phyloP scores from a whole-genome alignment of 805 yeast genomes.

The Nakazawaea ambrosiae region DNA sequence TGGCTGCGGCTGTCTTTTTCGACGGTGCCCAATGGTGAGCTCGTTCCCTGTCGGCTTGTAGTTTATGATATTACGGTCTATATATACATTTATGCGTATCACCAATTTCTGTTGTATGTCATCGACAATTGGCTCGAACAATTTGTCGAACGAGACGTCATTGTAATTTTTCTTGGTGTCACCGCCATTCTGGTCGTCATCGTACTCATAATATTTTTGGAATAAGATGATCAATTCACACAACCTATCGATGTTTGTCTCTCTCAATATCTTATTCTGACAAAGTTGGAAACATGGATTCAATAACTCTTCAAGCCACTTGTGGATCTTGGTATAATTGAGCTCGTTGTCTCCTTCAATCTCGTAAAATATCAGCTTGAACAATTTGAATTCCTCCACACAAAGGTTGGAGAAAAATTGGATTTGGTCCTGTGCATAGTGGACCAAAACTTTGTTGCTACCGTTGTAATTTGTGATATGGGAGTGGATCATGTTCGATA shows the following conservation, averaged over 20 bases:
- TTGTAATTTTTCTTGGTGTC: constrained; percentile 8
- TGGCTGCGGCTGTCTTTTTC: constrained; percentile 9
- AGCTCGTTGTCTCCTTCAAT: constrained; percentile 3
- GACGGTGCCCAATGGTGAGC: constrained; percentile 47
- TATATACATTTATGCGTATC: constrained; percentile 67
- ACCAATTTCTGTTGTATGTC: constrained; percentile 78
- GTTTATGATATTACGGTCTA: constrained; percentile 60
- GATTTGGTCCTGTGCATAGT: constrained; percentile 55
- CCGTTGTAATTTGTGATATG: constrained; percentile 17
- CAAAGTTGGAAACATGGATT: constrained; percentile 75
- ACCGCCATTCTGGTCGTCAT: constrained; percentile 31
- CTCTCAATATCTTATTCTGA: constrained; percentile 63
- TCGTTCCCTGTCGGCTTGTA: constrained; percentile 67
- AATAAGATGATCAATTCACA: constrained; percentile 72
- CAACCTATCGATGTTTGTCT: constrained; percentile 55
- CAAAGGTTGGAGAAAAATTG: constrained; percentile 53
- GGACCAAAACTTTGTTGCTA: constrained; percentile 36
- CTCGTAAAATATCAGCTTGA: constrained; percentile 44
- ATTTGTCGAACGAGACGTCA: constrained; percentile 42
- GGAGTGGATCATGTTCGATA: constrained; percentile 30
- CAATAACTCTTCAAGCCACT: constrained; percentile 56
- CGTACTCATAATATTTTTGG: constrained; percentile 60
- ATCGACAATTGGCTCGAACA: constrained; percentile 65
- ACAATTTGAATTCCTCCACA: constrained; percentile 55
- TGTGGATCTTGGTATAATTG: constrained; percentile 33